Evolutionary conservation across 495 filamentous ascomycete species (phyloP).

Genomic region (Choiromyces venosus): DNA sequence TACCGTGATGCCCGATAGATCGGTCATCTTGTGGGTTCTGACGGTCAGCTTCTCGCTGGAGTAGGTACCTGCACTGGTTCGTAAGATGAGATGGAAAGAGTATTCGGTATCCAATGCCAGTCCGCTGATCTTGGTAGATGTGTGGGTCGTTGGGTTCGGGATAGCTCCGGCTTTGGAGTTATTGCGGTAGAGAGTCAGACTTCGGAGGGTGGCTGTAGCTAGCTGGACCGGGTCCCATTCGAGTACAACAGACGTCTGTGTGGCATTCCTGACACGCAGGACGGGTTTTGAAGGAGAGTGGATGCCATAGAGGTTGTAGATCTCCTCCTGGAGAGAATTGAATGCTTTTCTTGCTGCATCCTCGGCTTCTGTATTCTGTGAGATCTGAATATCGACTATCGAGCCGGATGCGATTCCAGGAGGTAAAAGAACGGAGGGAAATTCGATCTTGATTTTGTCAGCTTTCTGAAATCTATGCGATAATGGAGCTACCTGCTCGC

Average conservation of each 20-base stretch:
- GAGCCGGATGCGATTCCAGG: conserved; percentile 88
- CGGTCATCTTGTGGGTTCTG: conserved; percentile 97
- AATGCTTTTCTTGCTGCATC: conserved; percentile 65
- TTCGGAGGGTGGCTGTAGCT: conserved; percentile 83
- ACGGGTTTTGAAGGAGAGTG: conserved; percentile 70
- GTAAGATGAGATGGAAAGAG: conserved; percentile 83
- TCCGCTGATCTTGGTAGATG: conserved; percentile 94
- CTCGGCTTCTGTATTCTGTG: conserved; percentile 79
- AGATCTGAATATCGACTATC: conserved; percentile 95
- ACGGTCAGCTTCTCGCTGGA: conserved; percentile 76
- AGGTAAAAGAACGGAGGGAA: conserved; percentile 93
- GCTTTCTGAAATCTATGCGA: conserved; percentile 29
- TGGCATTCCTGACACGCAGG: conserved; percentile 88
- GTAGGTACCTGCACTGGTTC: conserved; percentile 84
- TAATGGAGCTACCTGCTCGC: neutral
- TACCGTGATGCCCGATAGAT: conserved; percentile 91
- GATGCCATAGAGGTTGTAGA: conserved; percentile 78
- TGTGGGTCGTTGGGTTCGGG: conserved; percentile 73
- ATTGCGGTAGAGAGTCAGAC: conserved; percentile 86
- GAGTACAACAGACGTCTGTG: conserved; percentile 92
- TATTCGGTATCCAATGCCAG: conserved; percentile 93
- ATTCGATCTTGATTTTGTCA: conserved; percentile 70
- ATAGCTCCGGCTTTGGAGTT: conserved; percentile 92
- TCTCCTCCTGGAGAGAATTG: conserved; percentile 74
- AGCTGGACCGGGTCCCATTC: conserved; percentile 96